phyloP scores from a whole-genome alignment of 345 rosid genomes.

The Salix exigua region DNA sequence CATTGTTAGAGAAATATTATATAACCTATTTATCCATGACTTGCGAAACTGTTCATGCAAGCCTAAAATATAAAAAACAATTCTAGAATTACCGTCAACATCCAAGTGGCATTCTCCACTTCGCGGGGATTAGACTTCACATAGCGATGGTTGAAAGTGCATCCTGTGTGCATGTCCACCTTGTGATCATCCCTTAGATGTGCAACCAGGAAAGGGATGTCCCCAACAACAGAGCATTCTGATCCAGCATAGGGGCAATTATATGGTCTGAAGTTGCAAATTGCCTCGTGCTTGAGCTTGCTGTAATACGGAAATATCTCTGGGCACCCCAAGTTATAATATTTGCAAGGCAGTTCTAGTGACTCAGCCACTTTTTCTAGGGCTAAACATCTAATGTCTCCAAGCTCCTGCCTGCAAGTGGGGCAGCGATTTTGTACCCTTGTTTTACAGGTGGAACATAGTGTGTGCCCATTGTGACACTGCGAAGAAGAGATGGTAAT shows the following conservation, averaged over 20 bases:
- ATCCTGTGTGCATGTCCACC: slow-evolving; percentile 79
- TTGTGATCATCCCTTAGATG: slow-evolving; percentile 82
- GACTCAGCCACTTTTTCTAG: slow-evolving; percentile 79
- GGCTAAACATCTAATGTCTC: slow-evolving; percentile 79
- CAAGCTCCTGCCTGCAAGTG: slow-evolving; percentile 75
- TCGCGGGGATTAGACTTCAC: slow-evolving; percentile 78
- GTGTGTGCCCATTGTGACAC: slow-evolving; percentile 80
- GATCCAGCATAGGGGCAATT: slow-evolving; percentile 79
- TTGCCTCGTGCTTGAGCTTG: slow-evolving; percentile 66
- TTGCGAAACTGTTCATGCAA: not conserved
- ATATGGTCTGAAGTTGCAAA: slow-evolving; percentile 74
- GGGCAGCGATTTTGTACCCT: slow-evolving; percentile 77
- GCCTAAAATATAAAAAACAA: not conserved
- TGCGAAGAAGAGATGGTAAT: slow-evolving; percentile 30
- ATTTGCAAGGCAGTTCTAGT: slow-evolving; percentile 79
- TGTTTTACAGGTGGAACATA: slow-evolving; percentile 76
- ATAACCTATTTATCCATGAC: not conserved
- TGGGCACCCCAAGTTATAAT: slow-evolving; percentile 61
- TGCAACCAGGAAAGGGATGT: slow-evolving; percentile 61
- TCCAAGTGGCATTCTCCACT: slow-evolving; percentile 85
- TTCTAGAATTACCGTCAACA: slow-evolving; percentile 30
- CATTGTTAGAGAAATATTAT: not conserved
- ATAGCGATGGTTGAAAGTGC: slow-evolving; percentile 74
- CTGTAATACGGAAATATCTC: slow-evolving; percentile 78
- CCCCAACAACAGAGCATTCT: slow-evolving; percentile 59